Percentiles rank a stretch among this genome's conserved stretches.
These are phyloP conservation scores for Sporisorium exsertum DNA, from an alignment of 1,284 basidiomycete genomes.

Conservation along the genomic window DNA sequence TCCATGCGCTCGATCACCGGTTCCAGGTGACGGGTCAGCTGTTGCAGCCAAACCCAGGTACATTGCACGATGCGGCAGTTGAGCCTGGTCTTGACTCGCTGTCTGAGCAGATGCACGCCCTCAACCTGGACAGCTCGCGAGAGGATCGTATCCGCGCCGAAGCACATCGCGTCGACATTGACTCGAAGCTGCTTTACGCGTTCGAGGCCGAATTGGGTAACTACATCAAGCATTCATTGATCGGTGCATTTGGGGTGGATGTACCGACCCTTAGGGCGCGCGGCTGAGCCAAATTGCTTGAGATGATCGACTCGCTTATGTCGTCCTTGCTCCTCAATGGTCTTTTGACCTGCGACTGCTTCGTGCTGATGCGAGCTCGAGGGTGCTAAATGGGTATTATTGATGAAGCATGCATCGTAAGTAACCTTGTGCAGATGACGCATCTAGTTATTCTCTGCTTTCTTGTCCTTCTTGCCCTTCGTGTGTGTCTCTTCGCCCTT, in stretches of 20 bases:
- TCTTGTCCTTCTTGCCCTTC: not conserved
- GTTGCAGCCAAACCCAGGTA: too few relatives aligned
- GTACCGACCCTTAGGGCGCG: not conserved
- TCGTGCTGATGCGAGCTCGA: too few relatives aligned
- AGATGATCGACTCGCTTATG: not conserved
- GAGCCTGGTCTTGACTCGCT: not conserved
- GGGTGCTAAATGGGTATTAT: slow-evolving; percentile 11
- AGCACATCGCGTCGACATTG: not conserved
- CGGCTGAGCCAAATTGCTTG: not conserved
- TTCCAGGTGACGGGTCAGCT: slow-evolving; percentile 5
- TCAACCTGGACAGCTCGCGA: too few relatives aligned
- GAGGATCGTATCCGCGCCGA: not conserved
- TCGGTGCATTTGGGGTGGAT: not conserved
- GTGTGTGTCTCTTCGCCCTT: slow-evolving; percentile 2
- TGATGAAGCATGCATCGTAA: not conserved
- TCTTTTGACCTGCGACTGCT: not conserved
- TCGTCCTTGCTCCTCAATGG: not conserved
- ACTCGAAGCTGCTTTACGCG: slow-evolving; percentile 13
- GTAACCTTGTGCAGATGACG: too few relatives aligned
- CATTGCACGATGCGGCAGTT: too few relatives aligned
- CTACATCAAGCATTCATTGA: not conserved
- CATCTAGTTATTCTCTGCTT: too few relatives aligned
- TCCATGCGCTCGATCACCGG: slow-evolving; percentile 9
- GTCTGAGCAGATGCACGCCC: not conserved
- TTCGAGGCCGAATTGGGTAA: slow-evolving; percentile 20